Base-by-base conservation (phyloP, 306 rosid species). In the Boehmeria nivea region DNA sequence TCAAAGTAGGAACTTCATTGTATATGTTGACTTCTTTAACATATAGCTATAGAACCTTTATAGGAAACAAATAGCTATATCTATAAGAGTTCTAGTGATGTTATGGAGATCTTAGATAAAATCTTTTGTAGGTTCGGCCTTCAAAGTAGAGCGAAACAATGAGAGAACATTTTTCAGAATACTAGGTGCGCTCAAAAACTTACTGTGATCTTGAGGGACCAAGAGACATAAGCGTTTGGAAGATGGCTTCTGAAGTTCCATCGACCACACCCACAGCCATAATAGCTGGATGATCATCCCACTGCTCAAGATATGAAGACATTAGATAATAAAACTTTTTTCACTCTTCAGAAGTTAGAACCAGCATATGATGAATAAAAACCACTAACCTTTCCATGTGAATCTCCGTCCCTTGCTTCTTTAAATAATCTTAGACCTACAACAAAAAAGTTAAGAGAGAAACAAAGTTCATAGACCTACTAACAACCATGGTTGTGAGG, bases 201-300 rank as follows among this genome's bases (percentile, higher is more conserved):
- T 79, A 89, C 97, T 89, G 89, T 6, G 93, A 69, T 89, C 97
- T 85, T 58, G 97, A 58, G 46, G 89, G 79, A 63, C 86, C 95
- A 77, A 89, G 86, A 67, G 89, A 76, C 85, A 89, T 85, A 36
- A 89, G 89, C 47, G 97, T 77, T 50, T 73, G 70, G 56, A 89
- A 85, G 57, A 89, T 73, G 45, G 76, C 85, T 67, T 85, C 97
- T n/a, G 97, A 85, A 68, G 82, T 71, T 75, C 87, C 95, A 75
- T 71, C 81, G 68, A 89, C 77, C 61, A 81, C 83, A 69, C 97
- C 95, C 63, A 89, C 93, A 43, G 95, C 97, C 97, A 89, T 89
- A 54, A 83, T 77, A 59, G 97, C 95, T 8, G 85, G 85, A 43
- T 85, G 80, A 57, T 89, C 95, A 56, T 77, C 87, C 95, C 93